phyloP scores from a whole-genome alignment of 768 basidiomycete genomes.

The Lactifluus subvellereus region DNA sequence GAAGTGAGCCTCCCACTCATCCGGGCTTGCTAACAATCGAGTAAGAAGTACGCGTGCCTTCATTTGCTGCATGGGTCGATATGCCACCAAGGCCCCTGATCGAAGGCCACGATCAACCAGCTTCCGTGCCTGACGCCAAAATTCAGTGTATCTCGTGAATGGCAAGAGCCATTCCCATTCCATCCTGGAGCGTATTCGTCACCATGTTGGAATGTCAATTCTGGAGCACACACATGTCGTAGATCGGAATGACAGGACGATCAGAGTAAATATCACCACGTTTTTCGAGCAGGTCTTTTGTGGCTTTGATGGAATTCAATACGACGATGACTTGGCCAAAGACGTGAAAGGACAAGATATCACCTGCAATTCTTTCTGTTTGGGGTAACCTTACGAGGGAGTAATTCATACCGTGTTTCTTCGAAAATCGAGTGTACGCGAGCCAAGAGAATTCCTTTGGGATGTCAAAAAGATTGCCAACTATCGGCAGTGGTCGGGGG shows the following conservation, averaged over 20 bases:
- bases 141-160: neutral
- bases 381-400: neutral
- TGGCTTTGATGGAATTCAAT: slow-evolving; percentile 41
- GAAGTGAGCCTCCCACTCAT: neutral
- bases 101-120: slow-evolving; percentile 10
- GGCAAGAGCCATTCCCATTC: neutral
- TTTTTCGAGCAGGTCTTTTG: slow-evolving; percentile 47
- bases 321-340: slow-evolving; percentile 46
- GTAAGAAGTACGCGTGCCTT: slow-evolving; percentile 1
- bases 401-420: neutral
- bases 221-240: neutral
- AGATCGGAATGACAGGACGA: slow-evolving; percentile 3
- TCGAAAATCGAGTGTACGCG: neutral
- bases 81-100: neutral
- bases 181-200: neutral
- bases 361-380: neutral
- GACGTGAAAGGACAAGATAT: slow-evolving; percentile 28
- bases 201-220: neutral
- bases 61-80: neutral
- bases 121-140: slow-evolving; percentile 4
- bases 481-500: neutral
- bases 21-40: neutral
- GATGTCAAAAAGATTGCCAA: neutral
- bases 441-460: slow-evolving; percentile 2
- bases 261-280: slow-evolving; percentile 36